Evolutionary conservation across 2,329 filamentous ascomycete genomes (phyloP), one percentile per base, ranked within the genome.

Genomic region (Didymella pinodella): DNA sequence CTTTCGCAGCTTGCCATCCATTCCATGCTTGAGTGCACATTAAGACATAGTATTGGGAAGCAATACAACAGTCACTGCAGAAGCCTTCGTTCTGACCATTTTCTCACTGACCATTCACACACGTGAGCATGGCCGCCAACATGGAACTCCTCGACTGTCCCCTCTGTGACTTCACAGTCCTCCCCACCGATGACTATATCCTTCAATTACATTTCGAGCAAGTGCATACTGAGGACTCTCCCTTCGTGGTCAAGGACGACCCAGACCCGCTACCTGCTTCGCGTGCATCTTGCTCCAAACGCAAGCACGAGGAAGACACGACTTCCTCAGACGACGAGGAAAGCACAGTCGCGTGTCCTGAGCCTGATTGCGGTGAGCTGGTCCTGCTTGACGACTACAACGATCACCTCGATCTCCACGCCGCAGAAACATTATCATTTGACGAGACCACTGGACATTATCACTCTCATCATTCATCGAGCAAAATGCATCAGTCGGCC

Each of bases 341-440:
- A 58, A 65, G 64, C 52, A 67, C 48, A 14, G 75, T 77, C 31
- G 71, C 71, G 57, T 82, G 81, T 65, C 78, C 79, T 8, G 73
- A 79, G 48, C 63, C 70, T 25, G 74, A 78, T 45, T 82, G 80
- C 69, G 76, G 76, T 54, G 80, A 83, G 62, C 63, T 76, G 49
- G 65, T 83, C 53, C 69, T 74, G 52, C 63, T 81, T 25, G 61
- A 65, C 22, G 79, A 81, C 48, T 74, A 79, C 54, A 78, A 81
- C 65, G 78, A 83, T 48, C 81, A 83, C 69, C 71, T 82, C 51
- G 75, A 81, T 54, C 72, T 80, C 32, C 81, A 83, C 71, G 65
- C 70, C 55, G 70, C 76, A 62, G 75, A 78, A 55, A 70, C 75
- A 65, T 71, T 77, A 73, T 76, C 74, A 60, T 72, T 69, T 59